Conservation (phyloP, 2,329 filamentous ascomycete species). For the Curvularia eragrostidis region DNA sequence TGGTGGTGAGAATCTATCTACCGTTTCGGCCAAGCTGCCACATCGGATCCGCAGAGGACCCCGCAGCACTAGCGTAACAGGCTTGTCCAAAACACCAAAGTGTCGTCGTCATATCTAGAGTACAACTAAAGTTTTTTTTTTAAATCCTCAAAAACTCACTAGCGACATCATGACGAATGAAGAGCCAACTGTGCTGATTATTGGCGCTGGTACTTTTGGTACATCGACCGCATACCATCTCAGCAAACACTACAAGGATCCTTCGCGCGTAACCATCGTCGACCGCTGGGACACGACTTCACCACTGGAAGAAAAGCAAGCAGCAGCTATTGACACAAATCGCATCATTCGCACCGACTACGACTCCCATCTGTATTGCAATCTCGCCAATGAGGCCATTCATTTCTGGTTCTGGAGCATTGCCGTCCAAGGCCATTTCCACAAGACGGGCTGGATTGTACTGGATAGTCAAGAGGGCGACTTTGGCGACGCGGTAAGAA, state of each 20-base stretch:
- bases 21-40: slow-evolving; percentile 12
- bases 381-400: slow-evolving; percentile 54
- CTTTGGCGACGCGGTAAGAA: slow-evolving; percentile 59
- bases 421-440: slow-evolving; percentile 53
- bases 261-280: slow-evolving; percentile 46
- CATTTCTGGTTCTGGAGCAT: slow-evolving; percentile 52
- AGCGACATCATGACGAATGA: slow-evolving; percentile 11
- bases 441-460: slow-evolving; percentile 66
- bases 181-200: slow-evolving; percentile 56
- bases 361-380: slow-evolving; percentile 63
- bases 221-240: slow-evolving; percentile 71
- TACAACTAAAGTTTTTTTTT: slow-evolving; percentile 4
- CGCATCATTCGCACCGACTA: slow-evolving; percentile 68
- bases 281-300: slow-evolving; percentile 36
- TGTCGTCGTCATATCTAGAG: slow-evolving; percentile 1
- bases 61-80: slow-evolving; percentile 16
- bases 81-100: slow-evolving; percentile 9
- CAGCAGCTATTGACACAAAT: slow-evolving; percentile 66
- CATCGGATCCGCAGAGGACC: slow-evolving; percentile 19
- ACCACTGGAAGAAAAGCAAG: slow-evolving; percentile 55
- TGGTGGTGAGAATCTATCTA: slow-evolving; percentile 9
- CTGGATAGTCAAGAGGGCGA: slow-evolving; percentile 57
- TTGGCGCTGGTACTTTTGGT: slow-evolving; percentile 71
- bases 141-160: not conserved
- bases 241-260: slow-evolving; percentile 57